These are phyloP conservation scores for Macrophomina pseudophaseolina DNA, from an alignment of 2,329 filamentous ascomycete species.

Conservation along the genomic window DNA sequence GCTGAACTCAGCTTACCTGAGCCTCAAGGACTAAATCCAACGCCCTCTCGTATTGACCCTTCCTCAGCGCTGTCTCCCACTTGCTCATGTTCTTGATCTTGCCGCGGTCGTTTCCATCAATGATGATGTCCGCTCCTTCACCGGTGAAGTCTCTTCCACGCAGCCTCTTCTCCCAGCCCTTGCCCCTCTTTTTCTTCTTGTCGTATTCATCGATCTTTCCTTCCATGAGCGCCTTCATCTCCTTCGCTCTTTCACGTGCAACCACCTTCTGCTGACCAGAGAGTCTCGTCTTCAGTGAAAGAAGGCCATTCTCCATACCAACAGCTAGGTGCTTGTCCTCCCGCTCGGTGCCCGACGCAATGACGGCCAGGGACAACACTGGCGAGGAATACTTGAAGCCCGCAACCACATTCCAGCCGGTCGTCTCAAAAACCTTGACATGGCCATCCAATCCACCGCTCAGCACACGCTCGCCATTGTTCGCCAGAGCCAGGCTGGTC, in stretches of 20 bases:
- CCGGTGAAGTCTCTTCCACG: conserved; percentile 80
- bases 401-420: conserved; percentile 93
- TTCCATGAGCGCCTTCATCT: conserved; percentile 80
- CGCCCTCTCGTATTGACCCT: conserved; percentile 76
- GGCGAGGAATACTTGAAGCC: conserved; percentile 92
- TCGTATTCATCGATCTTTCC: conserved; percentile 82
- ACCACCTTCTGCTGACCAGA: conserved; percentile 79
- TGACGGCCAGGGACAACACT: conserved; percentile 80
- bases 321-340: conserved; percentile 94
- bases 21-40: conserved; percentile 74
- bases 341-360: conserved; percentile 68
- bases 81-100: conserved; percentile 68
- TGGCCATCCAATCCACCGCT: conserved; percentile 92
- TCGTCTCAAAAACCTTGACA: conserved; percentile 95
- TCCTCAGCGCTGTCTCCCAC: conserved; percentile 84
- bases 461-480: conserved; percentile 78
- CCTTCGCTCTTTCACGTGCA: conserved; percentile 77
- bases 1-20: conserved; percentile 36
- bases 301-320: conserved; percentile 90
- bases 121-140: conserved; percentile 85
- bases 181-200: conserved; percentile 64
- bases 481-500: conserved; percentile 82
- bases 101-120: conserved; percentile 72
- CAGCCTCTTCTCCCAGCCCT: conserved; percentile 66
- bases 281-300: conserved; percentile 87